Evolutionary conservation across 441 rosid genomes (phyloP), one percentile per base, ranked within the genome.

Genomic region (Erodium trifolium): DNA sequence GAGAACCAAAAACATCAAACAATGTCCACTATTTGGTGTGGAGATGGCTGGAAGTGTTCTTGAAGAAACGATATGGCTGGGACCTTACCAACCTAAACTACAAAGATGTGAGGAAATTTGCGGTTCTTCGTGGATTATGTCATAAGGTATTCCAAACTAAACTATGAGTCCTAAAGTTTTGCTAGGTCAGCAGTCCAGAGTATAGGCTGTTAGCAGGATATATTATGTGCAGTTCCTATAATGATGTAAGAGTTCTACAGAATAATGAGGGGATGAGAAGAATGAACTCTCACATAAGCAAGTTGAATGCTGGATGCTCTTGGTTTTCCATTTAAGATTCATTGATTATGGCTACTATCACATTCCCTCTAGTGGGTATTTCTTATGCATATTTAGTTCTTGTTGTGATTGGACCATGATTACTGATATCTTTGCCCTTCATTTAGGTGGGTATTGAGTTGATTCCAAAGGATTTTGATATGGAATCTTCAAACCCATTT

Each of bases 371-470:
- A 23, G 2, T 23, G 0, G 27, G 27, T 23, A 23, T 23, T 23
- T 23, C 27, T 23, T 23, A 23, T 23, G 27, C 27, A 23, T 23
- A 23, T 23, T 23, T 23, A 23, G 27, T 23, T 23, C 1, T 23
- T 23, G 27, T 23, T 23, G 27, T 23, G 27, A 23, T 23, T 23
- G 27, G 27, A 4, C 17, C 39, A 13, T 19, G 29, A 12, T 63
- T 66, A 63, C 34, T 5, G 66, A 55, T 66, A 37, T 65, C 17
- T 37, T 69, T 18, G 1, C 16, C 14, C 13, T 4, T 27, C 60
- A 70, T 70, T 75, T 77, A 88, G 94, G 94, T 87, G 55, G 94
- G 94, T 29, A 81, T 88, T 73, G 94, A 88, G 85, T 83, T 88
- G 79, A 86, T 82, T 77, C 94, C 94, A 4, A 80, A 84, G 80